Base-by-base conservation (phyloP, 345 rosid species). In the Brassica juncea region DNA sequence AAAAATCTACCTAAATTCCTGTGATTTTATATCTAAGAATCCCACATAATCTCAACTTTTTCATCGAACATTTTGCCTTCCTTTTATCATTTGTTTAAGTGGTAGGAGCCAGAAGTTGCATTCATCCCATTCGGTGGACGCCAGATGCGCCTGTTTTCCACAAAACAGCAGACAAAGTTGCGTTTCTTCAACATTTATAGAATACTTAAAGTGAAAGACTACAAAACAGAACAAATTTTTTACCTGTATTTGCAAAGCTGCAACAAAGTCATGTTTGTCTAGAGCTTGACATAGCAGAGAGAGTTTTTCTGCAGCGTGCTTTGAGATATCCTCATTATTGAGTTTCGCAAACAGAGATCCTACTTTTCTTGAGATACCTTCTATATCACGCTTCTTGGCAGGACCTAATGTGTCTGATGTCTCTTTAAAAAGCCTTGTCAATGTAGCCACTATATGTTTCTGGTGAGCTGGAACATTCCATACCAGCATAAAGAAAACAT, bases 371-470 rank as follows among this genome's bases (percentile, higher is more conserved):
- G 73, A 76, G 66, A 37, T 37, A 11, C 44, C 68, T 69, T 76
- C 74, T 59, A 52, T 52, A 5, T 52, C 57, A 52, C 74, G 61
- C 69, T 69, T 76, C 61, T 68, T 68, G 35, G 80, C 52, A 8
- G 87, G 88, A 52, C 57, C 57, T 77, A 86, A 63, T 73, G 89
- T 89, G 77, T 89, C 89, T 27, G 91, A 89, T 76, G 91, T 91
- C 92, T 91, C 96, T 8, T 80, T 86, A 72, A 85, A 90, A 25
- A 94, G 90, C 87, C 92, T 88, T n/a, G 90, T 85, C 66, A 61
- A 5, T 27, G 66, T 27, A 61, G 35, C 66, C 88, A 93, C 85
- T 32, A 90, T 89, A 66, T 87, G 86, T 66, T 80, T 89, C 76
- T 88, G 91, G 68, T 84, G 88, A 39, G 84, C 94, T 90, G 87